Base-by-base conservation (phyloP, 1,284 basidiomycete species). In the Rhodotorula sp. region DNA sequence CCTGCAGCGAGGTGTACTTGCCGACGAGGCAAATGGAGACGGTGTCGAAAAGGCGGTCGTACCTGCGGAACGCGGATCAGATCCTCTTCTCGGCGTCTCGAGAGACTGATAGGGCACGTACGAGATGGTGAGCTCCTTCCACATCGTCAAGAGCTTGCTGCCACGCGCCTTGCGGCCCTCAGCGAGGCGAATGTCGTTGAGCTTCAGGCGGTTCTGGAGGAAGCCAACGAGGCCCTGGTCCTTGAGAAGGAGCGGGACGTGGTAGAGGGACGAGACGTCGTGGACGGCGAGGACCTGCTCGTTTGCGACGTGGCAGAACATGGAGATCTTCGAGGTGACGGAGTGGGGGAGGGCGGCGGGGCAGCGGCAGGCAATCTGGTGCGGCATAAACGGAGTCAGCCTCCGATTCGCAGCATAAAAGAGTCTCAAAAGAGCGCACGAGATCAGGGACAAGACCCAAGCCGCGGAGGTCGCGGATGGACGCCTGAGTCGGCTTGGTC, bases 401-500 rank as follows among this genome's bases (percentile, higher is more conserved):
- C 8, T 13, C 19, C 6, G 22, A 56, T 63, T 58, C 57, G 51
- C n/a, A n/a, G 61, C 32, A 39, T 17, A 2, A 22, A 13, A 15
- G 13, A 37, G 55, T 15, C 27, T 12, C 1, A 27, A 19, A 39
- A 1, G 4, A 6, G 12, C 62, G 37, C 29, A 63, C 62, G 78
- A 99, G 83, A 83, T 99, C 96, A 62, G 96, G 94, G 25, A 95
- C 87, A 17, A 99, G 85, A 78, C 96, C 96, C 19, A 98, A 86
- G 22, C 97, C 96, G 65, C 97, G 88, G 48, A 99, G 84, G 72
- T 95, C 95, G 77, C 97, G 91, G 29, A 99, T 91, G 54, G 94
- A 96, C 27, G 96, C 97, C 82, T 99, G 96, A 0, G 96, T 99
- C 6, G 96, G 96, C 82, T 99, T 99, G 15, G 96, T 99, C 84